A percentile compares a stretch with the other conserved stretches of the same genome.
These are phyloP conservation scores for Theobroma grandiflorum DNA, from an alignment of 441 rosid genomes.

Conservation along the genomic window DNA sequence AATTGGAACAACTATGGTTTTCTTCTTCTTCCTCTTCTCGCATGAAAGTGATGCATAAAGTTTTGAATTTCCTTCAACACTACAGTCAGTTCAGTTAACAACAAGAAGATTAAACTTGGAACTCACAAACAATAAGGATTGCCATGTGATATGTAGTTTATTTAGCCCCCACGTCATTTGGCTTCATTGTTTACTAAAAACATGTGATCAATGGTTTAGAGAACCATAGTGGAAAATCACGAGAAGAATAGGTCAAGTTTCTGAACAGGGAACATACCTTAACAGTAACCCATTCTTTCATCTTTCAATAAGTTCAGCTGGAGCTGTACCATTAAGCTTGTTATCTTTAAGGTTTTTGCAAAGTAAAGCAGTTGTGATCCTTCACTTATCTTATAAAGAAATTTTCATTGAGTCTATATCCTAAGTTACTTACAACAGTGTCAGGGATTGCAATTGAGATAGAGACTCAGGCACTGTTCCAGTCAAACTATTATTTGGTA, in stretches of 20 bases:
- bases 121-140: neutral
- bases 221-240: neutral
- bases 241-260: neutral
- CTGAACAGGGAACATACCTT: constrained; percentile 29
- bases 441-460: constrained; percentile 43
- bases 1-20: constrained; percentile 30
- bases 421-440: constrained; percentile 42
- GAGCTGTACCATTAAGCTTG: constrained; percentile 49
- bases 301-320: constrained; percentile 35
- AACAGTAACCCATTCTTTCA: constrained; percentile 33
- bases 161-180: neutral
- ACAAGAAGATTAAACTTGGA: neutral
- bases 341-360: constrained; percentile 48
- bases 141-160: neutral
- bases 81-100: constrained; percentile 17
- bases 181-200: neutral
- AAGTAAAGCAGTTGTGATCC: constrained; percentile 11
- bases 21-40: constrained; percentile 37
- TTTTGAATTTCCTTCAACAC: constrained; percentile 43
- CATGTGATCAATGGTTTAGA: neutral
- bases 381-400: neutral
- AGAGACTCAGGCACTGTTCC: constrained; percentile 56
- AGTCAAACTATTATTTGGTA: constrained; percentile 51
- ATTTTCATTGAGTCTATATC: neutral
- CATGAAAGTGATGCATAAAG: constrained; percentile 49